Base-by-base conservation (phyloP, 108 stramenopile species). In the Nitzschia palea region DNA sequence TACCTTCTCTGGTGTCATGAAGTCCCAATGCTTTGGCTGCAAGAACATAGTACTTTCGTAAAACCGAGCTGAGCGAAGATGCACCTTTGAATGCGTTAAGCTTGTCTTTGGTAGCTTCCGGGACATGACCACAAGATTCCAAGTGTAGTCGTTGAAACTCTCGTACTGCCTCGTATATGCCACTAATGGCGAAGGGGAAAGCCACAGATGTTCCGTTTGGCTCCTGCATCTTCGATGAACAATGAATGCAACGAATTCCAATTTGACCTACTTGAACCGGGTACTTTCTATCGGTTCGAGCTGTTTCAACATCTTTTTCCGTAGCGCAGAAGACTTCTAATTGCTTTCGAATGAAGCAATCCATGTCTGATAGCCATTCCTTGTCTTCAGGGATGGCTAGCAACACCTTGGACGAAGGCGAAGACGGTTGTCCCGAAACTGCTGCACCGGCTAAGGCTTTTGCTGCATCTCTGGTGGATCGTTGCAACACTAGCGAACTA, bases 311-410 rank as follows among this genome's bases (percentile, higher is more conserved):
- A 54, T 94, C 93, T 10, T 76, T 64, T 47, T 73, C 58, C 14
- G 71, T 85, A 3, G 89, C 86, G 48, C 75, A 82, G 55, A 94
- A 94, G 5, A 94, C 85, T 72, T 94, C 93, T 35, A 94, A 67
- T 63, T 86, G 86, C 40, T 78, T 77, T 27, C 93, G 77, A 50
- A 89, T 78, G 56, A 87, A 91, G 62, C 84, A 86, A 53, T 94
- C 89, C 61, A 76, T 81, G 47, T 90, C 89, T 8, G 88, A 89
- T 15, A 94, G 68, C 89, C 89, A 94, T 32, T 94, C 85, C 68
- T 84, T 89, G 73, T 94, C 93, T 68, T 94, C 86, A 0, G 88
- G 74, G 55, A 94, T 86, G 22, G 89, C 88, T 4, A 94, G 80
- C 33, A 89, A 65, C 15, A 91, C 65, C 44, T 86, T 62, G 36